A percentile compares a stretch with the other conserved stretches of the same genome.
phyloP scores from a whole-genome alignment of 768 basidiomycete genomes.

The Agaricus blazei region DNA sequence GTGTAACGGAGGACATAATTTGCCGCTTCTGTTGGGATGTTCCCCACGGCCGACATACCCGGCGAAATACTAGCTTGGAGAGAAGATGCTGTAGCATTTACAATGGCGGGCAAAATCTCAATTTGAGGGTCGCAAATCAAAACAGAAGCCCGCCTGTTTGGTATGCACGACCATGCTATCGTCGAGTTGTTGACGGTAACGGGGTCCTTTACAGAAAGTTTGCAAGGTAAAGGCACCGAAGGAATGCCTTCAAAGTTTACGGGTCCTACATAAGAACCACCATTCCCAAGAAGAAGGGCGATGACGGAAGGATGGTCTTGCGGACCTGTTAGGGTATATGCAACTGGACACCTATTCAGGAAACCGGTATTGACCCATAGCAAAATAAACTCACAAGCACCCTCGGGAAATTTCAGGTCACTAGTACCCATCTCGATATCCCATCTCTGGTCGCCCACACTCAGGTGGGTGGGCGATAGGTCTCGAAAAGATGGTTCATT shows the following conservation, averaged over 20 bases:
- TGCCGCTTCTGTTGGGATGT: not conserved
- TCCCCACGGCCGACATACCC: not conserved
- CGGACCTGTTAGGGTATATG: too few species aligned
- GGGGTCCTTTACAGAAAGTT: not conserved
- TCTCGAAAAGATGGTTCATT: not conserved
- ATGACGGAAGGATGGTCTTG: too few species aligned
- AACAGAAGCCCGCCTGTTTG: not conserved
- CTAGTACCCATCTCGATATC: not conserved
- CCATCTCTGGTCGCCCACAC: not conserved
- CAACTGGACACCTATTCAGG: too few species aligned
- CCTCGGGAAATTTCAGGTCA: not conserved
- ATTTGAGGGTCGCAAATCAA: slow-evolving; percentile 1
- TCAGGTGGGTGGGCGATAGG: not conserved
- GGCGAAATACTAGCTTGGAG: not conserved
- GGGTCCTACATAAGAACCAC: too few species aligned
- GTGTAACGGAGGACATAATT: not conserved
- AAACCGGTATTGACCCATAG: too few species aligned
- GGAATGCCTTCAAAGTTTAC: too few species aligned
- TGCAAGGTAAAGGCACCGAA: not conserved
- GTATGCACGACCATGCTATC: not conserved
- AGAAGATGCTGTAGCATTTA: not conserved
- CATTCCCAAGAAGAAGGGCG: too few species aligned
- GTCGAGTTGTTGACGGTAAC: not conserved
- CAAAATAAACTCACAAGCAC: too few species aligned
- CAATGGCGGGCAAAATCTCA: not conserved